phyloP scores from a whole-genome alignment of 352 stramenopile genomes.

The Pilasporangium apinafurcum region DNA sequence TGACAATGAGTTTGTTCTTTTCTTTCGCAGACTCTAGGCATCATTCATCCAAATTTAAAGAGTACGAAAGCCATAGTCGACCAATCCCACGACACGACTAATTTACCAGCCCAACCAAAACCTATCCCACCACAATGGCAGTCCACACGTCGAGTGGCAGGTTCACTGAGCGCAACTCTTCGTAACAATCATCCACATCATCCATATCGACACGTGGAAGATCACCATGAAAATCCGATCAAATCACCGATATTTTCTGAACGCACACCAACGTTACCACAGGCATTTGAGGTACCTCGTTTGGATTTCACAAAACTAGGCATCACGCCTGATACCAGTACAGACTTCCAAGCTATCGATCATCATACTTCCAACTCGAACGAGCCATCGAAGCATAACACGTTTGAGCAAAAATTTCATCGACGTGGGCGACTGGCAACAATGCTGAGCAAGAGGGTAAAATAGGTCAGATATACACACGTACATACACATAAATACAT shows the following conservation, averaged over 20 bases:
- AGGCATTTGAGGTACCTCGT: too few relatives aligned
- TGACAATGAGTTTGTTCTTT: neutral
- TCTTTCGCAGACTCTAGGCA: neutral
- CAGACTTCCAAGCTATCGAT: slow-evolving; percentile 8
- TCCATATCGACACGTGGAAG: too few relatives aligned
- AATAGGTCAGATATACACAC: neutral
- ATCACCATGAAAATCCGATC: too few relatives aligned
- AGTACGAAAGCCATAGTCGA: neutral
- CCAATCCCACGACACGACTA: too few relatives aligned
- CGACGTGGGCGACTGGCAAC: slow-evolving; percentile 43
- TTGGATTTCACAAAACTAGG: slow-evolving; percentile 20
- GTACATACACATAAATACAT: neutral
- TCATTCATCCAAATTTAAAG: neutral
- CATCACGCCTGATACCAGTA: too few relatives aligned
- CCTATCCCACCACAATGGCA: slow-evolving; percentile 43
- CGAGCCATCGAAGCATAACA: neutral
- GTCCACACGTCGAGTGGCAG: slow-evolving; percentile 39
- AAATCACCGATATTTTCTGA: too few relatives aligned
- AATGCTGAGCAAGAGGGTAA: slow-evolving; percentile 41
- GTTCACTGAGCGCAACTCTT: slow-evolving; percentile 2
- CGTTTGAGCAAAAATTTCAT: slow-evolving; percentile 38
- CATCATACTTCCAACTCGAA: neutral
- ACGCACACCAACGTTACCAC: too few relatives aligned
- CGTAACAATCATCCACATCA: too few relatives aligned
- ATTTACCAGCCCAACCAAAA: slow-evolving; percentile 10